Evolutionary conservation across 2,329 filamentous ascomycete genomes (phyloP).

Genomic region (Cadophora luteo-olivacea): DNA sequence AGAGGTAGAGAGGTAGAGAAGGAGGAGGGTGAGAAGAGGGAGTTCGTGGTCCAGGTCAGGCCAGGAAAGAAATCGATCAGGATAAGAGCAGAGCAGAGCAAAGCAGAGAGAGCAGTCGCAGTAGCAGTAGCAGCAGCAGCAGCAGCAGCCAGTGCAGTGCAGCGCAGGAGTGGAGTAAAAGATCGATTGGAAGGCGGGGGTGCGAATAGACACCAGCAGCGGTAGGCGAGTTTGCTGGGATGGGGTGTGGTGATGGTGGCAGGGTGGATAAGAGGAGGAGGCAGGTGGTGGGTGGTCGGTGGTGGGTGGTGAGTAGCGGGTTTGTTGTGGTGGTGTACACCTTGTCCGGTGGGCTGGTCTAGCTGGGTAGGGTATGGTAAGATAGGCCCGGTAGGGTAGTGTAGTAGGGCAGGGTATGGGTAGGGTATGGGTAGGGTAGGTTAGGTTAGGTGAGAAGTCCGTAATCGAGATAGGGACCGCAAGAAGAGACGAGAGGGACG

Average conservation of each 20-base stretch:
- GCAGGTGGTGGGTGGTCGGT: not conserved
- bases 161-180: not conserved
- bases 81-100: constrained; percentile 1
- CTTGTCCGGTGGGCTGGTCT: constrained; percentile 8
- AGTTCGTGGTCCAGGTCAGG: constrained; percentile 2
- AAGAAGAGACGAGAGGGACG: constrained; percentile 11
- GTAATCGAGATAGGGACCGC: not conserved
- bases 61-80: constrained; percentile 10
- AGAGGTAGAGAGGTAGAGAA: constrained; percentile 22
- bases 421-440: not conserved
- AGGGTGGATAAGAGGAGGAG: constrained; percentile 34
- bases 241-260: constrained; percentile 22
- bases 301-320: not conserved
- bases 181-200: constrained; percentile 7
- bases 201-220: constrained; percentile 5
- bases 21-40: constrained; percentile 33
- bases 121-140: not conserved
- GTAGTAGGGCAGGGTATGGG: constrained; percentile 9
- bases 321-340: constrained; percentile 16
- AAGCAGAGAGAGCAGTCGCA: not conserved
- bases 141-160: constrained; percentile 1
- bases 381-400: not conserved
- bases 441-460: not conserved
- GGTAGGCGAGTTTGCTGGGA: constrained; percentile 39
- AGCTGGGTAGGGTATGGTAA: constrained; percentile 1